phyloP scores from a whole-genome alignment of 176 grass and related monocot species.

The Puccinellia tenuiflora region DNA sequence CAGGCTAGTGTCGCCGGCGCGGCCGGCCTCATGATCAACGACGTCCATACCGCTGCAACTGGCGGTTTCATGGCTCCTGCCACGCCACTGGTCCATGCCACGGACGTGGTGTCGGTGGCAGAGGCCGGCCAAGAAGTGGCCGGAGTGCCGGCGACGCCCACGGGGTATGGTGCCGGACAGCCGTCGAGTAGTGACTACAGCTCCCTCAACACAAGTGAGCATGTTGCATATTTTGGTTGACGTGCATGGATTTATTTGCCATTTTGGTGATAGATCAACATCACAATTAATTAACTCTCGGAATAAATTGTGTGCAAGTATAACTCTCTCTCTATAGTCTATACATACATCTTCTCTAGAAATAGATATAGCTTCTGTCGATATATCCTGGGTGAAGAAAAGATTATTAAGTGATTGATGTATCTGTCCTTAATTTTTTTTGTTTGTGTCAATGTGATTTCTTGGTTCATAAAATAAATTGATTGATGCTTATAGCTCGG shows the following conservation, averaged over 20 bases:
- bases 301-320: conserved; percentile 34
- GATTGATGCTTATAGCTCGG: not conserved
- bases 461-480: conserved; percentile 2
- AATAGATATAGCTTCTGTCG: conserved; percentile 23
- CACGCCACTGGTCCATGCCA: not conserved
- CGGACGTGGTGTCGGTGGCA: conserved; percentile 34
- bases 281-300: not conserved
- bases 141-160: conserved; percentile 27
- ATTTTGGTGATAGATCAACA: conserved; percentile 36
- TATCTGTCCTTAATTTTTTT: conserved; percentile 5
- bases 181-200: conserved; percentile 51
- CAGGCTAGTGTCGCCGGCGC: conserved; percentile 19
- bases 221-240: conserved; percentile 79
- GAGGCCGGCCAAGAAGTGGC: not conserved
- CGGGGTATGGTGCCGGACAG: conserved; percentile 30
- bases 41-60: not conserved
- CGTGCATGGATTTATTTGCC: conserved; percentile 24
- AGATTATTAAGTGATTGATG: not conserved
- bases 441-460: not conserved
- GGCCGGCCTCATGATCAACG: not conserved
- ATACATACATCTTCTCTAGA: not conserved
- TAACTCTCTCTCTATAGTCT: conserved; percentile 1
- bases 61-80: conserved; percentile 6
- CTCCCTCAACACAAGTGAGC: conserved; percentile 55
- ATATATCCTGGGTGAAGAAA: conserved; percentile 12